phyloP scores from a whole-genome alignment of 208 protist species.

The Naegleria fowleri region DNA sequence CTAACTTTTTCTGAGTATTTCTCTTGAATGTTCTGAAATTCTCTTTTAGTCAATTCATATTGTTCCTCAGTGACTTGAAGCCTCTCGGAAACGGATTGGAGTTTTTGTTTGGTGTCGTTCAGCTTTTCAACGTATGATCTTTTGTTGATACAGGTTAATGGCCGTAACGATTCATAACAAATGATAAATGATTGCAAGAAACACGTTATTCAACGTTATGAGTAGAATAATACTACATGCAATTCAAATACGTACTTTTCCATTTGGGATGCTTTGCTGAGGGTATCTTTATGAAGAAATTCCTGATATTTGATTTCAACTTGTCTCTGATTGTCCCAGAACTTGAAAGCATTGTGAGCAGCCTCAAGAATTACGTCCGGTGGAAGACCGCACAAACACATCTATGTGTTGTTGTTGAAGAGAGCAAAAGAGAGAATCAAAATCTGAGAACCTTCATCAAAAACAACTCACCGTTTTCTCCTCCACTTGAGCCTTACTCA shows the following conservation, averaged over 20 bases:
- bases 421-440: neutral
- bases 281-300: neutral
- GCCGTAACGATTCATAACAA: no score
- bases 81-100: neutral
- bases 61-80: neutral
- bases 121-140: neutral
- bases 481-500: neutral
- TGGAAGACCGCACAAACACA: neutral
- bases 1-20: constrained; percentile 13
- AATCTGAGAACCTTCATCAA: no score
- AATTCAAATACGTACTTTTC: constrained; percentile 22
- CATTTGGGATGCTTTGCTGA: neutral
- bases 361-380: constrained; percentile 18
- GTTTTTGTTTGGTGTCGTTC: neutral
- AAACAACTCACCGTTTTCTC: constrained; percentile 17
- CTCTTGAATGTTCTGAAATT: neutral
- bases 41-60: neutral
- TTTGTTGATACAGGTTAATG: neutral
- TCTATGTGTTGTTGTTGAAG: neutral
- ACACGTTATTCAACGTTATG: no score
- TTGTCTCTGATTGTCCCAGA: constrained; percentile 4
- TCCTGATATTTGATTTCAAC: constrained; percentile 21
- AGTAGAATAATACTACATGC: no score
- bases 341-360: neutral
- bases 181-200: no score